Evolutionary conservation across 192 early-diverging fungal species (phyloP).

Genomic region (Haplosporangium gracile): DNA sequence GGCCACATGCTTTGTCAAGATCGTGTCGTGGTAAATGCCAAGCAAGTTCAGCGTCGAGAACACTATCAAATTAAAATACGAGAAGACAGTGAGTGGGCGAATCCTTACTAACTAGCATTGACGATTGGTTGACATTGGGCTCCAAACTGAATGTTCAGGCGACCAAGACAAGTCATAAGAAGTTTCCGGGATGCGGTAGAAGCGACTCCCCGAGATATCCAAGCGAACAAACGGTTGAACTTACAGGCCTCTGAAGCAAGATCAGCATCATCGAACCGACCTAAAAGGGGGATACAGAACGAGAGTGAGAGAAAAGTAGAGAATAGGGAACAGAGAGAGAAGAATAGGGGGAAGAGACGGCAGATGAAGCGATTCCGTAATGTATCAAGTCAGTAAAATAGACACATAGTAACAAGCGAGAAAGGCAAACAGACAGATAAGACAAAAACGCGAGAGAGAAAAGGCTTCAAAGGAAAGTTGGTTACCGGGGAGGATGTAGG

Average conservation of each 20-base stretch:
- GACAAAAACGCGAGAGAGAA: too few relatives aligned
- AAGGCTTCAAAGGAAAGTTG: neutral
- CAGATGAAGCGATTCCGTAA: neutral
- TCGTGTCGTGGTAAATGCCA: constrained; percentile 89
- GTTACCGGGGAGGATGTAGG: constrained; percentile 91
- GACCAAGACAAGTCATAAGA: too few relatives aligned
- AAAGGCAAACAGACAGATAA: neutral
- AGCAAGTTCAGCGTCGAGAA: constrained; percentile 85
- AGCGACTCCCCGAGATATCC: neutral
- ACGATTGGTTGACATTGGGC: too few relatives aligned
- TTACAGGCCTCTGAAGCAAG: constrained; percentile 89
- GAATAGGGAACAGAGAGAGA: neutral
- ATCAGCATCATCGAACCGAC: constrained; percentile 94
- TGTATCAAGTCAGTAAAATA: neutral
- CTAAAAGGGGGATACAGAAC: constrained; percentile 52
- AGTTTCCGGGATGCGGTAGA: neutral
- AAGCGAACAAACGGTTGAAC: constrained; percentile 2
- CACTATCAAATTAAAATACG: constrained; percentile 57
- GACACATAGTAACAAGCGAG: neutral
- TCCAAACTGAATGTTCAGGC: too few relatives aligned
- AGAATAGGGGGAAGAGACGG: neutral
- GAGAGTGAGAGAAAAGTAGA: neutral
- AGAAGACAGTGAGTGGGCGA: too few relatives aligned
- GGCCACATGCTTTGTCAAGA: constrained; percentile 68
- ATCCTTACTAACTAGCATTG: too few relatives aligned